phyloP scores from a whole-genome alignment of 2,329 filamentous ascomycete genomes.

The Penicillium sp. region DNA sequence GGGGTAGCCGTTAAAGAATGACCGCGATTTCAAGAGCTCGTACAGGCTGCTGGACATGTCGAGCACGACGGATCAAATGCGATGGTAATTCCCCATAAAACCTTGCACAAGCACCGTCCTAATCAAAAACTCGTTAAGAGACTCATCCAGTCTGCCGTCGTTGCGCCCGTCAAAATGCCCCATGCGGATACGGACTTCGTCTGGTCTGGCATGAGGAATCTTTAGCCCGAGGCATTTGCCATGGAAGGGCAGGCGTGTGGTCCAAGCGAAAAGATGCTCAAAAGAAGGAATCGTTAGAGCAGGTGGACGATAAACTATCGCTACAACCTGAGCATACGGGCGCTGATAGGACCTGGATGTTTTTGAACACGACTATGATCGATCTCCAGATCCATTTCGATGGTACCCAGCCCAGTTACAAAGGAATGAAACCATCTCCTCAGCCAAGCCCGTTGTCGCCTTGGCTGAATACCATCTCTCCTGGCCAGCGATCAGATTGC shows the following conservation, averaged over 20 bases:
- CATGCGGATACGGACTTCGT: slow-evolving; percentile 20
- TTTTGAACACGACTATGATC: slow-evolving; percentile 10
- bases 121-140: slow-evolving; percentile 9
- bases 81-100: slow-evolving; percentile 13
- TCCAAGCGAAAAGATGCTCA: slow-evolving; percentile 14
- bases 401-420: neutral
- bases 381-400: slow-evolving; percentile 13
- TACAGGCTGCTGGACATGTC: slow-evolving; percentile 22
- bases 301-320: neutral
- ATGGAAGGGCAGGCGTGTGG: slow-evolving; percentile 25
- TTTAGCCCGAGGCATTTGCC: slow-evolving; percentile 23
- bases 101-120: neutral
- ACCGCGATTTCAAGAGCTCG: slow-evolving; percentile 15
- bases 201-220: slow-evolving; percentile 27
- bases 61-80: slow-evolving; percentile 21
- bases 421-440: neutral
- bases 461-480: slow-evolving; percentile 3
- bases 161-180: slow-evolving; percentile 13
- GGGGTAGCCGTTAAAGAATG: slow-evolving; percentile 1
- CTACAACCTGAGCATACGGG: neutral
- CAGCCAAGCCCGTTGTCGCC: neutral
- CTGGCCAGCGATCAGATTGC: neutral
- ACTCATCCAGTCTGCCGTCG: slow-evolving; percentile 18
- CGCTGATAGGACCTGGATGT: slow-evolving; percentile 7
- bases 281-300: neutral